Conservation (phyloP, 1,284 basidiomycete genomes). For the Trametes pubescens region DNA sequence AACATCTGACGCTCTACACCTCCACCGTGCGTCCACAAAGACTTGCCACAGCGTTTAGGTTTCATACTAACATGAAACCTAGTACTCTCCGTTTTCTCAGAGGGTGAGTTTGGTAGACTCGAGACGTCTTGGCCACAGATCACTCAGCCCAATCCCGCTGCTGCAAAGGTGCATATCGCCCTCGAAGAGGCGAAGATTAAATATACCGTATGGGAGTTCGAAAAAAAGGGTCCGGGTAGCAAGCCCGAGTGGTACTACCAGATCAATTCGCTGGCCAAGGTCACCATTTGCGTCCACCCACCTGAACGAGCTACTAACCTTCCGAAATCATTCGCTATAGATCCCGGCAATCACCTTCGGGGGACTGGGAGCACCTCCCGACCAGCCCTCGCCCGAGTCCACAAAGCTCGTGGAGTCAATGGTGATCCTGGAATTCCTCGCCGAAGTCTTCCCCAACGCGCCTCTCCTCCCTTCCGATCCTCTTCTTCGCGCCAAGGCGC, state of each 20-base stretch:
- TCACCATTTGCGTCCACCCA: conserved; percentile 11
- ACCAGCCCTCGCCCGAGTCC: conserved; percentile 62
- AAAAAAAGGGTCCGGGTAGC: conserved; percentile 40
- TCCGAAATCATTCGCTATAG: neutral
- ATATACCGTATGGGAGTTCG: conserved; percentile 31
- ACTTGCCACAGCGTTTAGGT: neutral
- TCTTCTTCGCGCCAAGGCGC: conserved; percentile 58
- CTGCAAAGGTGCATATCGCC: conserved; percentile 9
- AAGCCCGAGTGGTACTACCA: conserved; percentile 44
- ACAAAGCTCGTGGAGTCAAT: conserved; percentile 65
- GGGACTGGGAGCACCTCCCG: conserved; percentile 56
- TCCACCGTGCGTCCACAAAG: neutral
- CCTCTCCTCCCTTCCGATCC: conserved; percentile 59
- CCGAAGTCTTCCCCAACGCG: conserved; percentile 56
- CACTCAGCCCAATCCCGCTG: neutral
- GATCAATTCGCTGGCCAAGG: conserved; percentile 49
- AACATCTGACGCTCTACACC: conserved; percentile 10
- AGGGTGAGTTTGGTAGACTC: neutral
- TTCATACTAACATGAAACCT: neutral
- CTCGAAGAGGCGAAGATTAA: conserved; percentile 30
- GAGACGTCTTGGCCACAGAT: no score
- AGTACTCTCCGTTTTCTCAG: conserved; percentile 7
- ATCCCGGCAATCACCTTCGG: conserved; percentile 66
- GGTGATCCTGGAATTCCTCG: conserved; percentile 66
- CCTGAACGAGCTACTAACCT: neutral